Percentiles rank a stretch among this genome's conserved stretches.
These are phyloP conservation scores for Zasmidium cellare DNA, from an alignment of 2,329 filamentous ascomycete genomes.

Conservation along the genomic window DNA sequence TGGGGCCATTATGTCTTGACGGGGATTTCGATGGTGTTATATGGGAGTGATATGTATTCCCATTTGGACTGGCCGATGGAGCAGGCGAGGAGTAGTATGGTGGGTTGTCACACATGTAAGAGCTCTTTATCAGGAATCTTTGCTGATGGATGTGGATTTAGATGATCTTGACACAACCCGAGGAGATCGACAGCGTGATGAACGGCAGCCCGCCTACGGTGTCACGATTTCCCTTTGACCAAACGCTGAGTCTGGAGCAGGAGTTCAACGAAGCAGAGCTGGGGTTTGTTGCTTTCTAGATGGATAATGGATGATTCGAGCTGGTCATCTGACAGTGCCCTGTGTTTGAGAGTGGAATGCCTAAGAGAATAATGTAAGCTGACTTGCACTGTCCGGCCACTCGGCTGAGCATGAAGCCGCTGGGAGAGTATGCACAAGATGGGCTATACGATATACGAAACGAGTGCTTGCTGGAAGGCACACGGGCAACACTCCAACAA, in stretches of 20 bases:
- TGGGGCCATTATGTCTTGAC: slow-evolving; percentile 8
- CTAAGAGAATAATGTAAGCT: neutral
- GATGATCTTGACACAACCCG: slow-evolving; percentile 1
- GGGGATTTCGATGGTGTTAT: slow-evolving; percentile 6
- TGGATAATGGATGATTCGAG: neutral
- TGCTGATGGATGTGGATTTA: neutral
- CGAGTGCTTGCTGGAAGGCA: too few relatives aligned
- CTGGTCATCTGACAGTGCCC: neutral
- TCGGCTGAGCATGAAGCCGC: too few relatives aligned
- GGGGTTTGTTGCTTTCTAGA: slow-evolving; percentile 1
- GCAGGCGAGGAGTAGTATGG: slow-evolving; percentile 6
- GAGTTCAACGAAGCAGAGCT: neutral
- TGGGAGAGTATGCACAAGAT: too few relatives aligned
- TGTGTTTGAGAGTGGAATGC: neutral
- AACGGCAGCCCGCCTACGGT: neutral
- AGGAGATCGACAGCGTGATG: slow-evolving; percentile 9
- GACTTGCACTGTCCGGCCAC: neutral
- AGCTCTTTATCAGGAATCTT: neutral
- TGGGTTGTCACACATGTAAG: neutral
- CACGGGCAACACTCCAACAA: too few relatives aligned
- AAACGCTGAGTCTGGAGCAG: neutral
- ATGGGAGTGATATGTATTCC: slow-evolving; percentile 7
- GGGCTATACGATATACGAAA: too few relatives aligned
- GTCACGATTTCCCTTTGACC: neutral
- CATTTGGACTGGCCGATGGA: slow-evolving; percentile 9